phyloP scores from a whole-genome alignment of 2,329 filamentous ascomycete species.

The Clonostachys sp. region DNA sequence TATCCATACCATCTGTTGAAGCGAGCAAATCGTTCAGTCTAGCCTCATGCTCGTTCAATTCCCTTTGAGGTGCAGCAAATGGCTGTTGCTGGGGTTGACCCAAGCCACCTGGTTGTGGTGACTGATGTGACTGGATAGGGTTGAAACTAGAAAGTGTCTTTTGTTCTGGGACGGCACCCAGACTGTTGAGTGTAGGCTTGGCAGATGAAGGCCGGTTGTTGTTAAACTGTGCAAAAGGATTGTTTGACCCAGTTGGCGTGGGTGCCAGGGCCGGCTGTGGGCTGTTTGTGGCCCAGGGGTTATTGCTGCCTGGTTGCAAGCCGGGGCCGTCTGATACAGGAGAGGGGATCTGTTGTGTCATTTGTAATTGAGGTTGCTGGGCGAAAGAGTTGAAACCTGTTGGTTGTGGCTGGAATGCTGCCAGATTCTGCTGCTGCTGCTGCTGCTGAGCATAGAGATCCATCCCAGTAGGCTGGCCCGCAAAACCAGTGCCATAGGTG shows the following conservation, averaged over 20 bases:
- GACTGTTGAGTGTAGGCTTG: constrained; percentile 58
- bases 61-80: constrained; percentile 36
- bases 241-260: constrained; percentile 92
- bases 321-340: constrained; percentile 51
- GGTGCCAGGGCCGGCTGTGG: constrained; percentile 63
- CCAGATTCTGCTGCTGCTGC: constrained; percentile 35
- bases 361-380: constrained; percentile 26
- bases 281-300: constrained; percentile 77
- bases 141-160: constrained; percentile 63
- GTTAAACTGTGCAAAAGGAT: constrained; percentile 82
- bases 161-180: constrained; percentile 78
- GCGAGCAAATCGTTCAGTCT: constrained; percentile 84
- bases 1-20: constrained; percentile 89
- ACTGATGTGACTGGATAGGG: constrained; percentile 33
- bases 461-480: constrained; percentile 51
- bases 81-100: not conserved
- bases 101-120: not conserved
- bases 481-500: constrained; percentile 67
- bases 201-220: constrained; percentile 49
- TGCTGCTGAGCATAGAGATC: constrained; percentile 63
- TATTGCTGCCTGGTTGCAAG: constrained; percentile 80
- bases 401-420: constrained; percentile 43
- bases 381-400: constrained; percentile 52
- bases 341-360: constrained; percentile 24
- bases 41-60: constrained; percentile 60